Percentiles rank a stretch among this genome's conserved stretches.
Conservation (phyloP, 2,329 filamentous ascomycete genomes). For the Hypoxylon sp. region DNA sequence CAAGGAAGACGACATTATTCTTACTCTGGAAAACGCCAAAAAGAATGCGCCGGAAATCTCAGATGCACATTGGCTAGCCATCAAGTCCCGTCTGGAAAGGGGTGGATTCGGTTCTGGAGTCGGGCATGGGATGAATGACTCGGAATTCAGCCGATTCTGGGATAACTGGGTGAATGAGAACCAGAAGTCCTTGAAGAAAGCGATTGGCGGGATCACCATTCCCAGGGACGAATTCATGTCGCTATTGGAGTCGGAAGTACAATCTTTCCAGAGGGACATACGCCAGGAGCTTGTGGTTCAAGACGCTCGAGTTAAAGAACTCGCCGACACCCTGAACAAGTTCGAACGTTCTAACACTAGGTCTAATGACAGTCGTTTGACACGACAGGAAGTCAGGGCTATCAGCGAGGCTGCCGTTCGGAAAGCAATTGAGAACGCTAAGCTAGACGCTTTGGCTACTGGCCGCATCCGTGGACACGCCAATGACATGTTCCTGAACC, state of each 20-base stretch:
- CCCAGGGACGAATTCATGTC: conserved; percentile 55
- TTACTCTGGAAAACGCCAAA: conserved; percentile 61
- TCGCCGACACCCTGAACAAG: conserved; percentile 52
- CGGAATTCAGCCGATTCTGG: neutral
- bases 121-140: neutral
- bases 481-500: conserved; percentile 62
- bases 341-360: conserved; percentile 46
- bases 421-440: conserved; percentile 61
- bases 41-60: conserved; percentile 59
- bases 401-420: conserved; percentile 61
- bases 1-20: conserved; percentile 62
- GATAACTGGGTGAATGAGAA: conserved; percentile 67
- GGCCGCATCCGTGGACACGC: conserved; percentile 63
- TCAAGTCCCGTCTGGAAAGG: conserved; percentile 60
- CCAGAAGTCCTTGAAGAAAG: conserved; percentile 57
- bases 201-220: conserved; percentile 53
- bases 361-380: conserved; percentile 54
- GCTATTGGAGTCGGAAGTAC: conserved; percentile 53
- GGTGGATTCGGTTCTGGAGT: conserved; percentile 47
- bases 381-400: conserved; percentile 58
- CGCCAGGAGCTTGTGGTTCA: conserved; percentile 39
- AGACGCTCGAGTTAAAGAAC: conserved; percentile 40
- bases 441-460: conserved; percentile 63
- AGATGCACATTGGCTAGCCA: conserved; percentile 63
- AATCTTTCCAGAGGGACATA: conserved; percentile 50